Evolutionary conservation across 441 rosid species (phyloP), one percentile per base, ranked within the genome.

Genomic region (Populus hybrid): DNA sequence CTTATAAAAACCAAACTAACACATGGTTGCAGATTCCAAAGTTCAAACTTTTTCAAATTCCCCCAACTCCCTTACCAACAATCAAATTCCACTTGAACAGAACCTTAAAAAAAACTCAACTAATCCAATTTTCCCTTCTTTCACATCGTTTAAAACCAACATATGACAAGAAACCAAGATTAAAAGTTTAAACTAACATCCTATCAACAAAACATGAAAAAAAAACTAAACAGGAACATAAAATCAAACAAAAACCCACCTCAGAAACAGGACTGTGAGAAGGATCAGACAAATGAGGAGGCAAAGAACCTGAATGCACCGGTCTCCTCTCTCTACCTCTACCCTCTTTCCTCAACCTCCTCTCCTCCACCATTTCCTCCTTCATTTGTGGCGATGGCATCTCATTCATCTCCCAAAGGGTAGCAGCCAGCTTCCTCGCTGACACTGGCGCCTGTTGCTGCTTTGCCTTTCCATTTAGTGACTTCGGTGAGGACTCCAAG

Each of bases 321-420:
- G 97, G 91, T 83, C 94, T 89, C 75, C 85, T 90, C 78, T 72
- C 88, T 82, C 87, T 83, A 8, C 80, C 85, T 76, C 78, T 89
- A 35, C 72, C 79, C 63, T 87, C 90, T 82, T 77, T 85, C 78
- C 77, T 85, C 82, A 77, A n/a, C 78, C 85, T 85, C 73, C 84
- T 86, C 78, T 86, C 92, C 26, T 80, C 87, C 7, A 71, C 73
- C 67, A 70, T 84, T n/a, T 32, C 63, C 40, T 88, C 92, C 77
- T 75, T 82, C 81, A 84, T 75, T 68, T 90, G 86, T 3, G 97
- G 91, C 5, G 98, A 94, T 57, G 98, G 98, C 83, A 93, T 88
- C 90, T 90, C 98, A 70, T 96, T 96, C 97, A 96, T 92, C 85
- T 94, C 99, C 99, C 99, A 96, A 46, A 96, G 82, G 28, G 98